phyloP scores from a whole-genome alignment of 108 stramenopile species.

The Chaetoceros muelleri region DNA sequence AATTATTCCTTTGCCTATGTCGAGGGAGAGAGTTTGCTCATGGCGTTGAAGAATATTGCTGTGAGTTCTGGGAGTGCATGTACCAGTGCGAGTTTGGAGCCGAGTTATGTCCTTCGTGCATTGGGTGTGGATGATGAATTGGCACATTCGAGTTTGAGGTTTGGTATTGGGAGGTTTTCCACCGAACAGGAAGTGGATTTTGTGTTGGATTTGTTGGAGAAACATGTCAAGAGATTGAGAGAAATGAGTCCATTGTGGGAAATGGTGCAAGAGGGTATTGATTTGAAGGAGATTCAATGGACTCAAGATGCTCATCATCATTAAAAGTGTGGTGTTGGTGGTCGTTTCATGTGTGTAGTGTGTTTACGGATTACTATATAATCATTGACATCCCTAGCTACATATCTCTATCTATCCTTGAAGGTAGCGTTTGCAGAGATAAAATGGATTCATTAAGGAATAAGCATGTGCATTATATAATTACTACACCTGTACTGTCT shows the following conservation, averaged over 20 bases:
- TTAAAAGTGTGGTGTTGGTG: background rate
- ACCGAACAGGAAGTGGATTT: constrained; percentile 95
- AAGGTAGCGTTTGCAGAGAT: background rate
- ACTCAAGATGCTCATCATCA: constrained; percentile 88
- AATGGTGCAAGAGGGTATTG: constrained; percentile 99
- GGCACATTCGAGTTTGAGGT: constrained; percentile 94
- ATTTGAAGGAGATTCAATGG: constrained; percentile 97
- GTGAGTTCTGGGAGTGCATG: constrained; percentile 96
- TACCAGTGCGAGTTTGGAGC: constrained; percentile 95
- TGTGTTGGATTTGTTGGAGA: constrained; percentile 83
- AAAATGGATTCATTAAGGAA: no score
- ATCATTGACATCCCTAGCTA: no score
- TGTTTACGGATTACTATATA: background rate
- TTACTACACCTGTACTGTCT: background rate
- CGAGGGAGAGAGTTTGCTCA: constrained; percentile 94
- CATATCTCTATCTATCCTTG: no score
- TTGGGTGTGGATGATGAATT: constrained; percentile 97
- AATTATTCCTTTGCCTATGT: constrained; percentile 99
- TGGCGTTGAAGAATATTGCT: constrained; percentile 98
- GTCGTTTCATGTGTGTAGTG: background rate
- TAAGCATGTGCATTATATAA: no score
- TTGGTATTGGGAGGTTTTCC: constrained; percentile 96
- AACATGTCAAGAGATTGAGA: constrained; percentile 88
- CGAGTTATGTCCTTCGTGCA: constrained; percentile 96
- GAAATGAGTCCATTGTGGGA: constrained; percentile 99